Conservation (phyloP, 345 rosid species). For the Arabis hirsuta region DNA sequence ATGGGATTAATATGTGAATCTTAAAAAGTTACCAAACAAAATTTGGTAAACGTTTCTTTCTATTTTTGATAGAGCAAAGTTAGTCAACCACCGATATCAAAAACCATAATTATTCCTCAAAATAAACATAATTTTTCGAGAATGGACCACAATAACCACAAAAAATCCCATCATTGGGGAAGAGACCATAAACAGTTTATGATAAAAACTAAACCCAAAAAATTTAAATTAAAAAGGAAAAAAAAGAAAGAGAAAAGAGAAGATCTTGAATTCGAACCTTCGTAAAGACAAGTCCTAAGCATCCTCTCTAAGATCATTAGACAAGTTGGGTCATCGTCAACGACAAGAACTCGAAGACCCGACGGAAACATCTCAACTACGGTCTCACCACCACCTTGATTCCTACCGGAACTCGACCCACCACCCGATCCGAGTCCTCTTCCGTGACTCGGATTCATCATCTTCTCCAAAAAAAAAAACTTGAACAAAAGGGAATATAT, state of each 20-base stretch:
- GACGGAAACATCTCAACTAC: slow-evolving; percentile 74
- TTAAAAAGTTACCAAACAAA: slow-evolving; percentile 28
- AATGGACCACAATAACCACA: slow-evolving; percentile 40
- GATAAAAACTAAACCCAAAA: neutral
- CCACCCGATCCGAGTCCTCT: slow-evolving; percentile 70
- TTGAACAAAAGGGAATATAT: slow-evolving; percentile 25
- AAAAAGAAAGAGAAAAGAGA: neutral
- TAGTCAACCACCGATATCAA: slow-evolving; percentile 46
- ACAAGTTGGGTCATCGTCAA: slow-evolving; percentile 97
- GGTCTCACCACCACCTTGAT: slow-evolving; percentile 50
- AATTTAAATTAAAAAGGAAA: no score
- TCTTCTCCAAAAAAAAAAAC: slow-evolving; percentile 39
- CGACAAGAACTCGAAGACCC: slow-evolving; percentile 88
- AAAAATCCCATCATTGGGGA: slow-evolving; percentile 17
- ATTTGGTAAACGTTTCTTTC: neutral
- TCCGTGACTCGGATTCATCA: slow-evolving; percentile 67
- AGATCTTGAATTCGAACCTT: slow-evolving; percentile 58
- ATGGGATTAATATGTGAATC: slow-evolving; percentile 31
- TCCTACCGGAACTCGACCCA: slow-evolving; percentile 57
- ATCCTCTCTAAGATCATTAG: slow-evolving; percentile 92
- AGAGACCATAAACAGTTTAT: slow-evolving; percentile 26
- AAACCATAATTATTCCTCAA: slow-evolving; percentile 44
- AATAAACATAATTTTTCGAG: slow-evolving; percentile 38
- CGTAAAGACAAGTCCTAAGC: slow-evolving; percentile 78
- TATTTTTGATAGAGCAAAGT: slow-evolving; percentile 41